A percentile compares a stretch with the other conserved stretches of the same genome.
These are phyloP conservation scores for Exophiala bonariae DNA, from an alignment of 2,329 filamentous ascomycete species.

Conservation along the genomic window DNA sequence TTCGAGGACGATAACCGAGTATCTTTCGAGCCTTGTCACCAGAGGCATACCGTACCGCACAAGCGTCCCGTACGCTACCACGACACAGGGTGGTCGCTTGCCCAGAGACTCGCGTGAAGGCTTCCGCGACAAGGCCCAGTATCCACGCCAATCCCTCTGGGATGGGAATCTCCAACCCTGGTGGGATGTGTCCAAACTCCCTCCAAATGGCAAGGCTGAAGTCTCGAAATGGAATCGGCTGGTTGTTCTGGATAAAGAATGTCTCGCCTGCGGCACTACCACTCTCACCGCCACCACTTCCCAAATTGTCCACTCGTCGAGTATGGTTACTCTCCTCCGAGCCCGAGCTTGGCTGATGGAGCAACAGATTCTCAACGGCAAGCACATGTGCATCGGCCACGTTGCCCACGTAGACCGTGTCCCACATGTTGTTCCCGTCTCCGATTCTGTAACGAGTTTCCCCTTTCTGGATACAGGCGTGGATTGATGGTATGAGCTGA, in stretches of 20 bases:
- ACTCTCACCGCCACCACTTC: slow-evolving; percentile 1
- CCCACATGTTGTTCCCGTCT: slow-evolving; percentile 43
- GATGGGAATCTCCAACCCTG: slow-evolving; percentile 49
- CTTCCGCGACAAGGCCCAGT: slow-evolving; percentile 48
- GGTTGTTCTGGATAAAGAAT: slow-evolving; percentile 49
- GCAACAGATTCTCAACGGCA: slow-evolving; percentile 43
- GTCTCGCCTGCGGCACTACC: slow-evolving; percentile 41
- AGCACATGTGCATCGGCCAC: slow-evolving; percentile 47
- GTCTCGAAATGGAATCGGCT: slow-evolving; percentile 45
- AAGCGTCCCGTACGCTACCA: slow-evolving; percentile 57
- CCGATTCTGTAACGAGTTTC: slow-evolving; percentile 45
- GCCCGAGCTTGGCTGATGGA: slow-evolving; percentile 31
- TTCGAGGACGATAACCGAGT: slow-evolving; percentile 53
- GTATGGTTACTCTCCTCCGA: not conserved
- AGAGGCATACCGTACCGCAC: slow-evolving; percentile 53
- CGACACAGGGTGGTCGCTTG: slow-evolving; percentile 49
- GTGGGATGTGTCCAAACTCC: slow-evolving; percentile 53
- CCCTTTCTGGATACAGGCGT: slow-evolving; percentile 44
- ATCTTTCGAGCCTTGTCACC: slow-evolving; percentile 53
- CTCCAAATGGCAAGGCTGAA: slow-evolving; percentile 46
- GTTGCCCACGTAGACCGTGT: slow-evolving; percentile 45
- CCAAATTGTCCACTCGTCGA: not conserved
- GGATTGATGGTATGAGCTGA: slow-evolving; percentile 43
- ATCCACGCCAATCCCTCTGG: slow-evolving; percentile 51
- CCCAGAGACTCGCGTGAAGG: slow-evolving; percentile 48